Evolutionary conservation across 176 grass and related monocot species (phyloP).

Genomic region (Miscanthus lutarioriparius): DNA sequence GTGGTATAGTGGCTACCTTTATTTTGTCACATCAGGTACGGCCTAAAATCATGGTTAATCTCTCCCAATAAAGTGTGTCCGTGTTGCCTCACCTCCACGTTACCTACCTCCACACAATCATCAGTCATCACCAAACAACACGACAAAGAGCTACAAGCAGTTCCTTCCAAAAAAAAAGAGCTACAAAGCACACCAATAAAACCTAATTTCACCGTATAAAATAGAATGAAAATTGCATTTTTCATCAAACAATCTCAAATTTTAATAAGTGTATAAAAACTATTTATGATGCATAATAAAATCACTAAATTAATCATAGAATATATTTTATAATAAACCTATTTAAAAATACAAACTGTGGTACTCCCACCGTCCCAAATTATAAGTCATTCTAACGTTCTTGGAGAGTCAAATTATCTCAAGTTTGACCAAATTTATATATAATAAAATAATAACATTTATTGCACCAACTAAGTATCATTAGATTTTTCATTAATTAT

Average conservation of each 20-base stretch:
- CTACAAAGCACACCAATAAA: not conserved
- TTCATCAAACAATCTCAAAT: not conserved
- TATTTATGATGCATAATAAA: too few species aligned
- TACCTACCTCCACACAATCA: slow-evolving; percentile 10
- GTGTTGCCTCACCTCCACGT: slow-evolving; percentile 32
- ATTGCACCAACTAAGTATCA: too few species aligned
- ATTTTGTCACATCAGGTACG: not conserved
- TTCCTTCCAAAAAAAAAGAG: not conserved
- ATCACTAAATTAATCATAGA: too few species aligned
- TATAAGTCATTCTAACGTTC: too few species aligned
- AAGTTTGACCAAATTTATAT: too few species aligned
- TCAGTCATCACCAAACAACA: not conserved
- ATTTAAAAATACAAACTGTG: too few species aligned
- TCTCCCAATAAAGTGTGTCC: slow-evolving; percentile 20
- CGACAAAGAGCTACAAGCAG: not conserved
- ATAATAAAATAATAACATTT: too few species aligned
- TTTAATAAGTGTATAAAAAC: not conserved
- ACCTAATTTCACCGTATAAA: not conserved
- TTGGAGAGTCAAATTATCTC: too few species aligned
- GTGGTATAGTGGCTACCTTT: not conserved
- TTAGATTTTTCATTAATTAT: too few species aligned
- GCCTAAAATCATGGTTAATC: not conserved
- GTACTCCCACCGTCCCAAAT: too few species aligned
- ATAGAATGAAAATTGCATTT: not conserved
- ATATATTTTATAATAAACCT: too few species aligned